Base-by-base conservation (phyloP, 2,329 filamentous ascomycete genomes). In the Domatiomyces globalis region DNA sequence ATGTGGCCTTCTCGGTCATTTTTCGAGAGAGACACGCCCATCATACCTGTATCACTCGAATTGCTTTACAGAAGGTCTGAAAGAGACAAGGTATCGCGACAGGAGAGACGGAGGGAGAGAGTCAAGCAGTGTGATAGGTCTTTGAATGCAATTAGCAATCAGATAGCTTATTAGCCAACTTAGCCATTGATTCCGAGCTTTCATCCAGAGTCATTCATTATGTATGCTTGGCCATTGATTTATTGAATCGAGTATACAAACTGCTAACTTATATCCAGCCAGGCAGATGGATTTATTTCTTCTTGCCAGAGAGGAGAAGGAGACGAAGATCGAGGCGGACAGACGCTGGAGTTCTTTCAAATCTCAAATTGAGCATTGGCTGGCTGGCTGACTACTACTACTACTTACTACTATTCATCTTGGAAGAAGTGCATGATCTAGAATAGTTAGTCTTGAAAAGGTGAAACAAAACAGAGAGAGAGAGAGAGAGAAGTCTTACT, bases 401-500 rank as follows among this genome's bases (percentile, higher is more conserved):
- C n/a, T n/a, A 12, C 19, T 17, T 10, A 45, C 46, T 49, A 51
- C 19, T 49, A 51, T 15, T 64, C 71, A 58, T 71, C 86, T 67
- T 90, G 85, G 66, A 95, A 92, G 72, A 94, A 95, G 65, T 83
- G 85, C 70, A 95, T 75, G 59, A 47, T 47, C 45, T 47, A 17
- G 20, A 36, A 3, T 18, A 20, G 22, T 12, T 10, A 15, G 43
- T 20, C 22, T 43, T 5, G 39, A 45, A 10, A 20, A 10, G 4
- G 2, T n/a, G 2, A 19, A 20, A n/a, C 9, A 20, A 27, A 10
- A 27, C 4, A 45, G 6, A 8, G 5, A n/a, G n/a, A 20, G n/a
- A 98, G 96, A 92, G 92, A 98, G 83, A 92, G 98, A 82, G 92
- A 96, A 69, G 92, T 96, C 80, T 98, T 94, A 95, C 80, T n/a